Evolutionary conservation across 1,284 basidiomycete species (phyloP), one percentile per base, ranked within the genome.

Genomic region (Meira nashicola): DNA sequence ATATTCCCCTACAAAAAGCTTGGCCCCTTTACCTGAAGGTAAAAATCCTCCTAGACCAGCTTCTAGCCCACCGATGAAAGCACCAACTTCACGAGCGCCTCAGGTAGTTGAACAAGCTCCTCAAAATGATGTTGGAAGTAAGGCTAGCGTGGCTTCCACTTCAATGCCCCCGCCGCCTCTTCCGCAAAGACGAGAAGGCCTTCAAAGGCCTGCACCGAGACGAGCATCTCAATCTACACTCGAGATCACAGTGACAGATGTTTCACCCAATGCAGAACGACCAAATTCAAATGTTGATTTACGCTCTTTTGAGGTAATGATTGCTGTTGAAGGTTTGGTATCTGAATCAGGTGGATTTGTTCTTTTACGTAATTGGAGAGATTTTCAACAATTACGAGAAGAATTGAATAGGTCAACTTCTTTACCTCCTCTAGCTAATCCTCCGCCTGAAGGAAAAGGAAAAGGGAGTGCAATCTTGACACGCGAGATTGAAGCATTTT

Each of bases 331-430:
- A 51, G 65, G 63, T 6, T 48, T 56, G 3, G 54, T 60, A 6
- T 57, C 58, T n/a, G 46, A 33, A 12, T 44, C 64, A 2, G 70
- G 70, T 39, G 74, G 74, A 39, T 76, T 74, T 56, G 68, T 74
- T 2, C 62, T 77, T 10, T 56, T 77, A 0, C 64, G 74, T 8
- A 57, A 66, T 9, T 76, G 73, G 73, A 56, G 67, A 53, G 73
- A 77, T 50, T 67, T 77, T 28, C 71, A 76, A 54, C 57, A 64
- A 57, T 66, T 77, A 54, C 67, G 73, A 21, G 47, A 52, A 23
- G 71, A 73, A 43, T 58, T 76, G 19, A 23, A 53, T 12, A 56
- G 48, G 21, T 19, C 44, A 28, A n/a, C 12, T 25, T 15, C 17
- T 41, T 19, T 55, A 12, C 39, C 54, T 17, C 17, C 17, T 17